A percentile compares a stretch with the other conserved stretches of the same genome.
Conservation (phyloP, 2,329 filamentous ascomycete genomes). For the Aquanectria penicillioides region DNA sequence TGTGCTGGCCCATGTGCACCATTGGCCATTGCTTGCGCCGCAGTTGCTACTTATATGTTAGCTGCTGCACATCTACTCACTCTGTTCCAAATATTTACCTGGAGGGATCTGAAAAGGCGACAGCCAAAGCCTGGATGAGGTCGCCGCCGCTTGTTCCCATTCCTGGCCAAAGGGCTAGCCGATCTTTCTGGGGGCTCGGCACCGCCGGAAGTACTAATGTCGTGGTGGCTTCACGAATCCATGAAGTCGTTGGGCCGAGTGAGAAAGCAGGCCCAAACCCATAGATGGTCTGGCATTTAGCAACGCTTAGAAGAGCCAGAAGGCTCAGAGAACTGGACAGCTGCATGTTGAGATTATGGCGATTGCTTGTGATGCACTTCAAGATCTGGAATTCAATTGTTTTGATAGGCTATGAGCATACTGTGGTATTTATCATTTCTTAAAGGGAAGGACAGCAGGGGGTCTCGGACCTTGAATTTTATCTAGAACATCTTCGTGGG, state of each 20-base stretch:
- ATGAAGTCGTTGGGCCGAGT: constrained; percentile 26
- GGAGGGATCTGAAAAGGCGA: constrained; percentile 25
- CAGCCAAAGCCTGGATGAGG: constrained; percentile 28
- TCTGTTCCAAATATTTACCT: neutral
- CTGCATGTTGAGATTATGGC: no score
- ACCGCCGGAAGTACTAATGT: constrained; percentile 25
- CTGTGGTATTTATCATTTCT: no score
- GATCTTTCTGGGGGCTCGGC: constrained; percentile 22
- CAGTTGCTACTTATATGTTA: constrained; percentile 20
- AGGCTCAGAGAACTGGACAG: constrained; percentile 6
- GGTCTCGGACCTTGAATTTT: no score
- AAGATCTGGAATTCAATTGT: no score
- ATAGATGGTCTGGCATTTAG: neutral
- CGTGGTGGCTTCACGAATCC: constrained; percentile 29
- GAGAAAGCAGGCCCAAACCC: constrained; percentile 29
- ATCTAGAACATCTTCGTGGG: no score
- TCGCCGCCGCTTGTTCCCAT: constrained; percentile 29
- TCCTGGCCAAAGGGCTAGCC: constrained; percentile 27
- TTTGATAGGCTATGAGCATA: no score
- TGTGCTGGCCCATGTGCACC: constrained; percentile 32
- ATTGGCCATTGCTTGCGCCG: constrained; percentile 24
- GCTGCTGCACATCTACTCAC: neutral
- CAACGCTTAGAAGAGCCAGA: neutral
- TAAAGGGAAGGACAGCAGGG: no score
- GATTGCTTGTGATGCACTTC: no score